phyloP scores from a whole-genome alignment of 2,329 filamentous ascomycete genomes.

The Colletotrichum tabaci region DNA sequence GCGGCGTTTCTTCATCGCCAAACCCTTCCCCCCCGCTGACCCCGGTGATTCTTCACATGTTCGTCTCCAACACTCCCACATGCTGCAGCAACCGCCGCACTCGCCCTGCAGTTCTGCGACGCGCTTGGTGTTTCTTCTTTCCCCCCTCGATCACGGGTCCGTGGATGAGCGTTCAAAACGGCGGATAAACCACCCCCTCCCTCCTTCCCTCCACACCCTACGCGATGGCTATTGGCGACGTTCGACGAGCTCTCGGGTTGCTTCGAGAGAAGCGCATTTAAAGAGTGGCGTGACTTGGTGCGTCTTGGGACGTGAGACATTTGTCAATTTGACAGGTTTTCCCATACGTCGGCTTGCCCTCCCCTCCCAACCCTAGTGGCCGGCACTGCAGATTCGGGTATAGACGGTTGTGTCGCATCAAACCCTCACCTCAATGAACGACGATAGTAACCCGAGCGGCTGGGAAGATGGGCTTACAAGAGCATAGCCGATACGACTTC shows the following conservation, averaged over 20 bases:
- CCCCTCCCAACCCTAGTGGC: background rate
- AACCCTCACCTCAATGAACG: background rate
- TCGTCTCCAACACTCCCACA: background rate
- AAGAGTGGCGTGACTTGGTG: conserved; percentile 18
- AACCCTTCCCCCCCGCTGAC: background rate
- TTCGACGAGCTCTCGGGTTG: background rate
- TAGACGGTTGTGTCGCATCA: background rate
- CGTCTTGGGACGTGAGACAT: conserved; percentile 27
- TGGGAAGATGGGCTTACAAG: background rate
- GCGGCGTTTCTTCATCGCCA: background rate
- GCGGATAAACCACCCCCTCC: too few species aligned
- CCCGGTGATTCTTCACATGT: conserved; percentile 28
- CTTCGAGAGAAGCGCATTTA: background rate
- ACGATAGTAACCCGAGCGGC: background rate
- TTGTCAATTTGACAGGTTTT: conserved; percentile 2
- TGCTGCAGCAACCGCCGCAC: background rate
- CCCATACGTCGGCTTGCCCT: background rate
- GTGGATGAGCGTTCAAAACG: conserved; percentile 6
- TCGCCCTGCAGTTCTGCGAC: conserved; percentile 20
- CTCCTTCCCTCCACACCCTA: too few species aligned
- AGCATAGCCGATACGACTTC: background rate
- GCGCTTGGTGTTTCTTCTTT: conserved; percentile 13
- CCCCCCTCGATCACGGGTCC: background rate
- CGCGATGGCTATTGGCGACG: background rate
- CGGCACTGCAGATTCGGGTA: background rate